Evolutionary conservation across 2,329 filamentous ascomycete species (phyloP).

Genomic region (Arachnomyces sp.): DNA sequence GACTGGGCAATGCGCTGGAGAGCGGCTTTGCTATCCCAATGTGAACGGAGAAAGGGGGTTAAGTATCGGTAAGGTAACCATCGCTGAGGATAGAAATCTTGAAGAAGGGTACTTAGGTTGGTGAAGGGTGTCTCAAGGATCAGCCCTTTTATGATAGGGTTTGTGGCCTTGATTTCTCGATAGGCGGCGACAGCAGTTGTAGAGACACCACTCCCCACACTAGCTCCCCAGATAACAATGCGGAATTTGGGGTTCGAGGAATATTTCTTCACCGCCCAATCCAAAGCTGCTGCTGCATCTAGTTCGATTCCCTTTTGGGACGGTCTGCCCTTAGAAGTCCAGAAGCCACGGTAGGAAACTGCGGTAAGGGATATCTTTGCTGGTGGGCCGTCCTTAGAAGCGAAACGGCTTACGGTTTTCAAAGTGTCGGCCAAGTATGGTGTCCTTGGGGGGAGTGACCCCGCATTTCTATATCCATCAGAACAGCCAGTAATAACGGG

Average conservation of each 20-base stretch:
- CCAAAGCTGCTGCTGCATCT: slow-evolving; percentile 57
- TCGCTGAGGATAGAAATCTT: slow-evolving; percentile 64
- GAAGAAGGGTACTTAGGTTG: slow-evolving; percentile 61
- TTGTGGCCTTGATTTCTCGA: slow-evolving; percentile 21
- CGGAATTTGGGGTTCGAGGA: neutral
- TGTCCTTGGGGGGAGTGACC: slow-evolving; percentile 39
- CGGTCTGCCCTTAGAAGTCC: slow-evolving; percentile 64
- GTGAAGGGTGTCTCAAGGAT: slow-evolving; percentile 71
- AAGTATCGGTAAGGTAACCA: slow-evolving; percentile 73
- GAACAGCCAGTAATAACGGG: neutral
- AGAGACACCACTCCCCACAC: slow-evolving; percentile 57
- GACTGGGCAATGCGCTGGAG: slow-evolving; percentile 29
- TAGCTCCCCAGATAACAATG: slow-evolving; percentile 14
- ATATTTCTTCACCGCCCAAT: slow-evolving; percentile 49
- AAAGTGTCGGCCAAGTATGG: slow-evolving; percentile 41
- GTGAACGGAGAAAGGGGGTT: slow-evolving; percentile 61
- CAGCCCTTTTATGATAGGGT: slow-evolving; percentile 37
- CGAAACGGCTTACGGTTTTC: slow-evolving; percentile 17
- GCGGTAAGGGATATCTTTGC: slow-evolving; percentile 33
- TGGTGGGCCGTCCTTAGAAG: no score
- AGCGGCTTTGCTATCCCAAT: slow-evolving; percentile 41
- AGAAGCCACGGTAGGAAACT: slow-evolving; percentile 62
- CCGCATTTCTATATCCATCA: slow-evolving; percentile 25
- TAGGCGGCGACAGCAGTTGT: slow-evolving; percentile 48
- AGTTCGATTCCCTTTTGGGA: slow-evolving; percentile 61